Conservation (phyloP, 1,284 basidiomycete genomes). For the Pseudozyma sp. region DNA sequence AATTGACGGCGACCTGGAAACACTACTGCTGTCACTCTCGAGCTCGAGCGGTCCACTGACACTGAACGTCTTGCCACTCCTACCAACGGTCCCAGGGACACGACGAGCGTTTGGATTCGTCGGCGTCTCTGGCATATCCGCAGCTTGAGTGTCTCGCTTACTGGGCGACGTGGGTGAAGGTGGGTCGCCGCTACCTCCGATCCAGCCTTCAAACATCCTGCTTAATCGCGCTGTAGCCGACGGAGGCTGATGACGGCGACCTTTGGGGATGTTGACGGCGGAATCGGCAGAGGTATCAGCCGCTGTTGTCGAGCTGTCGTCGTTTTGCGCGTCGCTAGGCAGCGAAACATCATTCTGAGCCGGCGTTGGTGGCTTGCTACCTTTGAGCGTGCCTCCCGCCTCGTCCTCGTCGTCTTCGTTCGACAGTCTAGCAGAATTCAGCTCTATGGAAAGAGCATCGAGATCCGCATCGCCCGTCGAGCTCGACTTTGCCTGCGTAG, state of each 20-base stretch:
- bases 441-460: slow-evolving; percentile 41
- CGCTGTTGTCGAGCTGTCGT: not conserved
- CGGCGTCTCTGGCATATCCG: slow-evolving; percentile 32
- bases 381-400: slow-evolving; percentile 39
- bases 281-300: slow-evolving; percentile 1
- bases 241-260: slow-evolving; percentile 36
- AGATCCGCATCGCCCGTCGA: slow-evolving; percentile 48
- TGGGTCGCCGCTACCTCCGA: slow-evolving; percentile 32
- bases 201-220: slow-evolving; percentile 62
- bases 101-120: slow-evolving; percentile 19
- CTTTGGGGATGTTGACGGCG: slow-evolving; percentile 26
- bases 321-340: slow-evolving; percentile 2
- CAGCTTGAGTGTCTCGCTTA: not conserved
- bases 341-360: slow-evolving; percentile 4
- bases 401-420: slow-evolving; percentile 34
- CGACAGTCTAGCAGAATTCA: slow-evolving; percentile 18
- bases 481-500: slow-evolving; percentile 8
- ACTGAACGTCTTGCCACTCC: slow-evolving; percentile 46
- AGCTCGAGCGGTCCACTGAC: slow-evolving; percentile 60
- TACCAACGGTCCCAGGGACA: slow-evolving; percentile 31
- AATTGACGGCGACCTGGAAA: slow-evolving; percentile 38
- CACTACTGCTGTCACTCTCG: slow-evolving; percentile 35
- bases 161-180: slow-evolving; percentile 26
- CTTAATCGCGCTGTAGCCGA: slow-evolving; percentile 55
- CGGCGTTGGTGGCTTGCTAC: slow-evolving; percentile 30